Base-by-base conservation (phyloP, 805 yeast genomes). In the Myxozyma neotropica region DNA sequence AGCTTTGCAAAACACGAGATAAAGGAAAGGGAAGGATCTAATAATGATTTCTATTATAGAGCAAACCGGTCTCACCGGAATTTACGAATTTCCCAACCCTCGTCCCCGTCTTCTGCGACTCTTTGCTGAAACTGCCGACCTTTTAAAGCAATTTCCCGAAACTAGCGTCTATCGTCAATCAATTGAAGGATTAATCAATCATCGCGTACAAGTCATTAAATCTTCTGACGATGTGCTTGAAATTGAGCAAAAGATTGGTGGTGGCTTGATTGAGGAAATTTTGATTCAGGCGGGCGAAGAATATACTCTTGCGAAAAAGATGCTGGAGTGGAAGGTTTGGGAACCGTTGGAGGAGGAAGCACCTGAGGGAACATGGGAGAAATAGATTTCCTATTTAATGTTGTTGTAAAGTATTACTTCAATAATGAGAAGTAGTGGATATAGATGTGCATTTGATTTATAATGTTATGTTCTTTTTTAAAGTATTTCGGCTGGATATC, bases 271-370 rank as follows among this genome's bases (percentile, higher is more conserved):
- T 64, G 96, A 89, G 75, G 96, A 89, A 77, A 76, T 89, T 59
- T 71, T 89, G 56, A 79, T 88, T 60, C 96, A 89, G 77, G 96
- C 96, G 15, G 81, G 85, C 67, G 94, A 88, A 60, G 96, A 89
- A 76, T 82, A 83, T 68, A 80, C 79, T 57, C 80, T 89, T 35
- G 85, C 88, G 50, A 76, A 82, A 69, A 80, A 85, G 72, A 77
- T 89, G 78, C 85, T 86, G 51, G 82, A 80, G 63, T 81, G 86
- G 81, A 84, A 86, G 73, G 79, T 75, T 4, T 89, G 96, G 96
- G 91, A 87, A 68, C 88, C 84, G 64, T 80, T 89, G 60, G 89
- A 83, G 72, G 95, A 87, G 73, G 81, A 85, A 73, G 92, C 95
- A 13, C 78, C 85, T 66, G 85, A 82, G 23, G 96, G 86, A 75